Evolutionary conservation across 2,329 filamentous ascomycete genomes (phyloP), one percentile per base, ranked within the genome.

Genomic region (Fusarium pseudocircinatum): DNA sequence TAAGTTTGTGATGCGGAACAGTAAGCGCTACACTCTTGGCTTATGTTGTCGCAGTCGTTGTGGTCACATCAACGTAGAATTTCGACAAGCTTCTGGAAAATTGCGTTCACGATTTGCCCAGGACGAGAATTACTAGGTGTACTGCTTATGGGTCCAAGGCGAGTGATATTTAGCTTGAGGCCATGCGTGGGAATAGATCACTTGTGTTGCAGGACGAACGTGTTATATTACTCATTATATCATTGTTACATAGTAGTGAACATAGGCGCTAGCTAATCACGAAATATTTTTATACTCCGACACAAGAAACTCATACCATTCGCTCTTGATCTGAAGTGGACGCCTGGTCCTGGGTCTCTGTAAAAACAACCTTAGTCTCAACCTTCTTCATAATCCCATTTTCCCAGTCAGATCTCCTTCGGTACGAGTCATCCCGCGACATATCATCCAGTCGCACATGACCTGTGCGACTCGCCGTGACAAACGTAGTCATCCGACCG

Each of bases 381-480:
- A 67, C 67, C 32, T 68, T 49, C 39, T 74, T 74, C 6, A 59
- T 26, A 16, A 74, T 74, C 0, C 68, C 67, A 52, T 56, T 63
- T 32, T 67, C 60, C 63, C 70, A 73, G 20, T 61, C 49, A 4
- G 60, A 6, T 15, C 20, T 47, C 2, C 8, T 30, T n/a, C 30
- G 11, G 10, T 37, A 54, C 1, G 24, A 12, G 2, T 28, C n/a
- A 12, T 60, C 50, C 0, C 28, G 18, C 2, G 71, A 70, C 20
- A 56, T 12, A 2, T 73, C 71, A 24, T 39, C 44, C 2, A 73
- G 70, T 10, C 71, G 67, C 3, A 73, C 59, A 44, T 73, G 71
- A 1, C 70, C 67, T 6, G 56, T 52, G 4, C 67, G 71, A 32
- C 47, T 73, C 20, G 71, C 10, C 12, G 66, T 62, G 36, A 74